Percentiles rank a stretch among this genome's conserved stretches.
phyloP scores from a whole-genome alignment of 2,329 filamentous ascomycete genomes.

The Calonectria naviculata region DNA sequence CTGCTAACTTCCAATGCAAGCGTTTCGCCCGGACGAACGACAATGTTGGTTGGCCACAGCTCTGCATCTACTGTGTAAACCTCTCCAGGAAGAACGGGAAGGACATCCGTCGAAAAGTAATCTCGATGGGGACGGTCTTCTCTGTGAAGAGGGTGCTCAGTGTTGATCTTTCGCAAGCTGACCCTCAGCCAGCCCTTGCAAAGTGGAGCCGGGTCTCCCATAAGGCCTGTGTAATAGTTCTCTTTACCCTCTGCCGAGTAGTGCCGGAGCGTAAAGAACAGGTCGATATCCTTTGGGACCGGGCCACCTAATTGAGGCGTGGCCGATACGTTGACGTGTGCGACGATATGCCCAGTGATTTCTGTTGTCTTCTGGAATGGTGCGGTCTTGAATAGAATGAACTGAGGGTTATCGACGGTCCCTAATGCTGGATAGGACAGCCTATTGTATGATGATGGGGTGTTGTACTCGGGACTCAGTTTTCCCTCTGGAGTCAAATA shows the following conservation, averaged over 20 bases:
- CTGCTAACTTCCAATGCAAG: constrained; percentile 64
- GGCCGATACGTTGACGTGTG: constrained; percentile 70
- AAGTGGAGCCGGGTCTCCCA: constrained; percentile 70
- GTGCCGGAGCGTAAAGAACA: constrained; percentile 73
- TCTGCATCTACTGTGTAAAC: constrained; percentile 71
- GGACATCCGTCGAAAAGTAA: constrained; percentile 65
- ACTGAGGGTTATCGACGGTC: neutral
- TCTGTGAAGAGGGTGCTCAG: constrained; percentile 59
- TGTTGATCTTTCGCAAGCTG: constrained; percentile 61
- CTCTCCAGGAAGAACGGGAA: constrained; percentile 61
- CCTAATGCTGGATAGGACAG: neutral
- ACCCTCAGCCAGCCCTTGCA: constrained; percentile 72
- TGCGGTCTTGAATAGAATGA: constrained; percentile 65
- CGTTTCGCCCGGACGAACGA: constrained; percentile 56
- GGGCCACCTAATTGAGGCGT: constrained; percentile 60
- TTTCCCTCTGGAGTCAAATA: constrained; percentile 57
- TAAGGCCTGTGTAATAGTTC: constrained; percentile 72
- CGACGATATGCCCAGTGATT: constrained; percentile 75
- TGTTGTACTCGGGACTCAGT: constrained; percentile 54
- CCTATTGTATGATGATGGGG: constrained; percentile 58
- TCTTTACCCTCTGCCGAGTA: constrained; percentile 64
- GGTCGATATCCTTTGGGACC: constrained; percentile 60
- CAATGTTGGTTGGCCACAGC: constrained; percentile 71
- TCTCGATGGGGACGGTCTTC: constrained; percentile 65
- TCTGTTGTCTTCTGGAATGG: constrained; percentile 72